Percentiles rank a stretch among this genome's conserved stretches.
phyloP scores from a whole-genome alignment of 768 basidiomycete species.

The Coprinopsis sp. region DNA sequence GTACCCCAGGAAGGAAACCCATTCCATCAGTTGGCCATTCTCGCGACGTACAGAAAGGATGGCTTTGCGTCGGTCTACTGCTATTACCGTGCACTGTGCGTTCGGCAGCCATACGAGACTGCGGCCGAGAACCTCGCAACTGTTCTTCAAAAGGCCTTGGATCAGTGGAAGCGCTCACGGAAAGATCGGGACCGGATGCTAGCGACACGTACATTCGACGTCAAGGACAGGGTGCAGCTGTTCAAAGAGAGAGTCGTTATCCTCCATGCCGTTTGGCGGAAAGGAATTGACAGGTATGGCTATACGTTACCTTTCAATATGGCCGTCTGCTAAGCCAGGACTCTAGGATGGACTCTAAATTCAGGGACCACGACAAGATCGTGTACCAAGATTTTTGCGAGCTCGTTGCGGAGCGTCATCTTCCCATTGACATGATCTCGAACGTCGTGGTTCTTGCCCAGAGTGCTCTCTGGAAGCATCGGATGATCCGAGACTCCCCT shows the following conservation, averaged over 20 bases:
- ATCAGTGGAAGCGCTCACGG: conserved; percentile 47
- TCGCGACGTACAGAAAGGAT: conserved; percentile 81
- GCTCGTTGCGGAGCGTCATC: conserved; percentile 62
- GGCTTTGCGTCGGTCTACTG: conserved; percentile 75
- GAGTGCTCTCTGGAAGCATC: conserved; percentile 80
- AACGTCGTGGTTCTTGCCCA: conserved; percentile 70
- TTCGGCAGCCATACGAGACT: conserved; percentile 79
- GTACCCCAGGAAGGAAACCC: conserved; percentile 90
- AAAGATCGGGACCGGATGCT: conserved; percentile 31
- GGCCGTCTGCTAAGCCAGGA: conserved; percentile 5
- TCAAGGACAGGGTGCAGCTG: conserved; percentile 37
- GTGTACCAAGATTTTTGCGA: conserved; percentile 53
- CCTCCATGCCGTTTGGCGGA: conserved; percentile 75
- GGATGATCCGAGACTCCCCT: conserved; percentile 62
- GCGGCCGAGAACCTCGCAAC: conserved; percentile 81
- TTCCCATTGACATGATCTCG: conserved; percentile 73
- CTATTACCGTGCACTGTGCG: conserved; percentile 90
- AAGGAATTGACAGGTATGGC: conserved; percentile 55
- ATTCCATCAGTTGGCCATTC: conserved; percentile 93
- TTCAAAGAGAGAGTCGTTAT: conserved; percentile 75
- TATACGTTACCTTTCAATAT: conserved; percentile 3
- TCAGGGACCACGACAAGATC: conserved; percentile 41
- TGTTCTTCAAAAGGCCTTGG: conserved; percentile 61
- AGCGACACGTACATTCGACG: conserved; percentile 20
- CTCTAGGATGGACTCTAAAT: conserved; percentile 45